Evolutionary conservation across 2,329 filamentous ascomycete genomes (phyloP).

Genomic region (Eutypa lata): DNA sequence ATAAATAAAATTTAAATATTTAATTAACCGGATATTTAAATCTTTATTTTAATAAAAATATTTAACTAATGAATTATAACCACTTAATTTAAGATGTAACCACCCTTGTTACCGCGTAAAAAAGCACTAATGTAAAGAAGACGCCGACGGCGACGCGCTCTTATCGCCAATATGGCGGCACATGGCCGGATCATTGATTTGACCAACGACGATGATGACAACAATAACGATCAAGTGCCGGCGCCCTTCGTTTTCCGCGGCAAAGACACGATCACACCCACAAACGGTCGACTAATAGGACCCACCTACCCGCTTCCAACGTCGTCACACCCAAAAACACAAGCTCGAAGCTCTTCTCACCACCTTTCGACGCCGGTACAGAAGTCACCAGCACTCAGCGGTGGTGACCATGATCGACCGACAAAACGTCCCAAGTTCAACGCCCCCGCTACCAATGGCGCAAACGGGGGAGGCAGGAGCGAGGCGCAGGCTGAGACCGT

Average conservation of each 20-base stretch:
- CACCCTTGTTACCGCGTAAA: neutral
- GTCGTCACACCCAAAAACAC: neutral
- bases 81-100: conserved; percentile 5
- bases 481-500: too few species aligned
- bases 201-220: conserved; percentile 9
- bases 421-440: conserved; percentile 13
- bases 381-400: neutral
- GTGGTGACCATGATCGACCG: conserved; percentile 1
- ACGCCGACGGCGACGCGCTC: neutral
- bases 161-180: neutral
- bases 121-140: too few species aligned
- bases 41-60: conserved; percentile 1
- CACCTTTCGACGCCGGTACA: neutral
- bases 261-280: too few species aligned
- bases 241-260: neutral
- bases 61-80: neutral
- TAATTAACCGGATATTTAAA: neutral
- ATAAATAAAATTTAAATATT: neutral
- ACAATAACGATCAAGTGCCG: conserved; percentile 11
- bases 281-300: too few species aligned
- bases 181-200: conserved; percentile 13
- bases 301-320: neutral
- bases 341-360: too few species aligned
- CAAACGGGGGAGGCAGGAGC: neutral
- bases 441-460: neutral